Evolutionary conservation across 331 rosid species (phyloP), one percentile per base, ranked within the genome.

Genomic region (Malus hybrid): DNA sequence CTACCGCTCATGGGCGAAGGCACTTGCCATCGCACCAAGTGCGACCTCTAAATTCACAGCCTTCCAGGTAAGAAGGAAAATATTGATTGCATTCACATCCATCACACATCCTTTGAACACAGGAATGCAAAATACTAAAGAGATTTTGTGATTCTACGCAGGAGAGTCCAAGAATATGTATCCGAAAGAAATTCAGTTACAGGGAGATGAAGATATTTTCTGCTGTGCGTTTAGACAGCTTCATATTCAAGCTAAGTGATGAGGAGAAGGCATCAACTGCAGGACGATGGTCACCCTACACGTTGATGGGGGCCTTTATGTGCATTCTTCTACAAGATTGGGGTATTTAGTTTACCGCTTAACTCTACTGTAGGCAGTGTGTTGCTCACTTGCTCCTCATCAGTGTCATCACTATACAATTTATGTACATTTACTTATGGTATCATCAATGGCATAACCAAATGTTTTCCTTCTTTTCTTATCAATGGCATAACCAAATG

Each of bases 91-190:
- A 64, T 39, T 31, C 20, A 15, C 6, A 15, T n/a, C 20, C 50
- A 1, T 19, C 8, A 3, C 24, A 65, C 24, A 65, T 33, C 8
- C 5, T 18, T 4, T 18, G 3, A 65, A 32, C 10, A 46, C 31
- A 69, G 42, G 4, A 10, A 15, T 13, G 13, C 44, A 5, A 33
- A 72, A n/a, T 57, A 3, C 34, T 76, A 1, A 15, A 52, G 54
- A 27, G 6, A 52, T 33, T 75, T 55, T 16, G 3, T 34, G 7
- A 27, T 24, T 18, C 19, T 31, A 36, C n/a, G 5, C 62, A 65
- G 82, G 82, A 55, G 14, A 71, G 62, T 56, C 69, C 78, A 34
- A 78, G 81, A 62, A 78, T 78, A 10, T 78, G 77, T 54, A 72
- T 66, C 0, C 67, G 81, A 24, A 55, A 71, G 28, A 72, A 64